Base-by-base conservation (phyloP, 768 basidiomycete genomes). In the Russula griseocarnosa region DNA sequence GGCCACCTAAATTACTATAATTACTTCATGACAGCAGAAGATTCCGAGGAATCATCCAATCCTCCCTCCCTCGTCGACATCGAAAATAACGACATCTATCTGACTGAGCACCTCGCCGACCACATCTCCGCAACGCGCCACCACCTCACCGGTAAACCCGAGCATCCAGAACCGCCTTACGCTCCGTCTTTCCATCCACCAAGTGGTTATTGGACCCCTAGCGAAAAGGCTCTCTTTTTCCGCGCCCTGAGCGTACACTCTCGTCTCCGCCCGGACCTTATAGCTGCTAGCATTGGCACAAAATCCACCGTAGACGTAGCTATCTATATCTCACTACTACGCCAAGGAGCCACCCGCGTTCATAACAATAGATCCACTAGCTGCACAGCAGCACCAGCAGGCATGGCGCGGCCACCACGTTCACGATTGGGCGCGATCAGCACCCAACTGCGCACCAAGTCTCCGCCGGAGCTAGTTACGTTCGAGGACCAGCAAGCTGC, bases 171-270 rank as follows among this genome's bases (percentile, higher is more conserved):
- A 6, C 53, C 38, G 2, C 66, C 65, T 14, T 66, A 67, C 5
- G 26, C 36, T 0, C 42, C 81, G 36, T 73, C 74, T 1, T 69
- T 66, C 58, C 60, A 70, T 32, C 57, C 69, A 1, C 71, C 73
- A 1, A 62, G 65, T 50, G 74, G 79, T 44, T 78, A 75, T 62
- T 94, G 92, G 92, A 84, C 86, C 4, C 71, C 79, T 0, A 67
- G 74, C n/a, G 92, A 94, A 70, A 87, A 88, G 65, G 78, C 84
- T 30, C 67, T 71, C 0, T 90, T 94, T 74, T 94, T 92, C 72
- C 86, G 83, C 72, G 86, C 82, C 0, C 73, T 94, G 24, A 74
- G 80, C 30, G 72, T 85, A 2, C 76, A 88, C 73, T 93, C 91
- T 22, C 81, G 88, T 28, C 78, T 88, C 49, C 76, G 90, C 24